Percentiles rank a stretch among this genome's conserved stretches.
phyloP scores from a whole-genome alignment of 495 filamentous ascomycete species.

The Cercophora newfieldiana region DNA sequence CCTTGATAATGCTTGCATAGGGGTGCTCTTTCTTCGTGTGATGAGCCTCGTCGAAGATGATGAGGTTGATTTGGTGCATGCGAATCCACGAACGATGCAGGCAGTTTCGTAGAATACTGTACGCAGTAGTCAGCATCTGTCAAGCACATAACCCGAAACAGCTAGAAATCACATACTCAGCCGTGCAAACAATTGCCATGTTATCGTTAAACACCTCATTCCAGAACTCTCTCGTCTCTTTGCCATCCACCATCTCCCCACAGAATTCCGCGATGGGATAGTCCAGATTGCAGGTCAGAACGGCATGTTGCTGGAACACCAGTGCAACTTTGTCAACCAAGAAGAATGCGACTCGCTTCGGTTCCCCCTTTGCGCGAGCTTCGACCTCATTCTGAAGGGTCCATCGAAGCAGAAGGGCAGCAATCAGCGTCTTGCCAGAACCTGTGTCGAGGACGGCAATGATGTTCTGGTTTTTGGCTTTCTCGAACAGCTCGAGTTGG shows the following conservation, averaged over 20 bases:
- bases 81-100: constrained; percentile 78
- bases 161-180: too few relatives aligned
- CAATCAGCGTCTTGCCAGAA: constrained; percentile 96
- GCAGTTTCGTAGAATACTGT: constrained; percentile 72
- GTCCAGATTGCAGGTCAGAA: constrained; percentile 81
- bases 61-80: constrained; percentile 82
- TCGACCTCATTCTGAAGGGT: constrained; percentile 78
- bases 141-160: too few relatives aligned
- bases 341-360: constrained; percentile 76
- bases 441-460: constrained; percentile 98
- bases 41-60: constrained; percentile 96
- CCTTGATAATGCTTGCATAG: constrained; percentile 88
- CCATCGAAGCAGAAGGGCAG: constrained; percentile 79
- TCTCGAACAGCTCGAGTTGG: constrained; percentile 88
- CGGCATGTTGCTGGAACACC: constrained; percentile 85
- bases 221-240: constrained; percentile 71
- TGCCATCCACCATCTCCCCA: constrained; percentile 56
- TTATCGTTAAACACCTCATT: constrained; percentile 62
- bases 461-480: constrained; percentile 80
- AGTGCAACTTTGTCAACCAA: constrained; percentile 88
- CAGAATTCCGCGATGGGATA: constrained; percentile 76
- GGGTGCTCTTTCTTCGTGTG: constrained; percentile 94
- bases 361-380: constrained; percentile 59
- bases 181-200: constrained; percentile 92
- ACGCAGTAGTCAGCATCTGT: too few relatives aligned